Percentiles rank a stretch among this genome's conserved stretches.
phyloP scores from a whole-genome alignment of 164 flowering plant species.

The Liriodendron chinense region DNA sequence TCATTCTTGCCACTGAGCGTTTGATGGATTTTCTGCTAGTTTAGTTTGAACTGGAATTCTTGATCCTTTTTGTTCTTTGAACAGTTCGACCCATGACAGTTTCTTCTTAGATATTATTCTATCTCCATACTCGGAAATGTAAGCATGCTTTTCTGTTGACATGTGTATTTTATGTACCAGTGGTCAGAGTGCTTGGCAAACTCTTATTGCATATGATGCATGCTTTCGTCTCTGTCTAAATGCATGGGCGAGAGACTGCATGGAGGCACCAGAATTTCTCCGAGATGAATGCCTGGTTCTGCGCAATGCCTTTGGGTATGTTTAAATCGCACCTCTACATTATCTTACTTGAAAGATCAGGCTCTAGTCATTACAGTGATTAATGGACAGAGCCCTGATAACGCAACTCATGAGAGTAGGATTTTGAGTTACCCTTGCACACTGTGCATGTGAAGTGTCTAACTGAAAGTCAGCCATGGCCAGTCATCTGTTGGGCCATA shows the following conservation, averaged over 20 bases:
- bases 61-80: neutral
- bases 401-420: no score
- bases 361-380: neutral
- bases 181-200: slow-evolving; percentile 86
- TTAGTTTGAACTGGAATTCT: neutral
- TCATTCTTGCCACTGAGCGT: neutral
- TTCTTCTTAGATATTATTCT: neutral
- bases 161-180: slow-evolving; percentile 30
- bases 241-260: slow-evolving; percentile 80
- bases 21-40: neutral
- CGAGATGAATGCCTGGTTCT: slow-evolving; percentile 75
- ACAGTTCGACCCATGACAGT: no score
- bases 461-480: no score
- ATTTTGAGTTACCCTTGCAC: no score
- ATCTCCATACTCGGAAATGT: neutral
- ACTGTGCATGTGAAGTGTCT: no score
- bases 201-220: slow-evolving; percentile 85
- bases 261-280: slow-evolving; percentile 85
- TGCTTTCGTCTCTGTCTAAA: slow-evolving; percentile 77
- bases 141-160: neutral
- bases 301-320: slow-evolving; percentile 85
- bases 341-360: neutral
- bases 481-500: no score
- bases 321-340: neutral
- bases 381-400: no score